These are phyloP conservation scores for Mesembryanthemum crystallinum DNA, from an alignment of 148 eudicot genomes.

Conservation along the genomic window DNA sequence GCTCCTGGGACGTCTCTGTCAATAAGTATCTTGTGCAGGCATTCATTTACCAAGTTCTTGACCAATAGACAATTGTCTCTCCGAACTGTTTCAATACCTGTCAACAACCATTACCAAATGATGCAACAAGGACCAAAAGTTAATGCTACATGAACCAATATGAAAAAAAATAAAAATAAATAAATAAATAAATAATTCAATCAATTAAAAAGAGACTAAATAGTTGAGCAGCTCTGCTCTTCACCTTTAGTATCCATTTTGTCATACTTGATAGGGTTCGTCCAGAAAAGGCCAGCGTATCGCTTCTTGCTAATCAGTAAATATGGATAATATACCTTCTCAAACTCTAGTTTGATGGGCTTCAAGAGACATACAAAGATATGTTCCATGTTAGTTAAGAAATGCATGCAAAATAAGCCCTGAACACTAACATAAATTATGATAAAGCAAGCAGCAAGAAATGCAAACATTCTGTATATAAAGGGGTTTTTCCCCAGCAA, in stretches of 20 bases:
- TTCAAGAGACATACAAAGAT: constrained; percentile 28
- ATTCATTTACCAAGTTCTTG: constrained; percentile 87
- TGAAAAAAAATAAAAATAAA: not conserved
- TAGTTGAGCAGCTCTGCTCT: not conserved
- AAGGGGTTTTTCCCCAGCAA: not conserved
- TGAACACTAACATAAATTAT: constrained; percentile 15
- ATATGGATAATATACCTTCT: constrained; percentile 95
- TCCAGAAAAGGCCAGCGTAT: constrained; percentile 95
- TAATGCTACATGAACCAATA: not conserved
- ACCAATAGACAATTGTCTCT: constrained; percentile 95
- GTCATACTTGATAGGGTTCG: constrained; percentile 79
- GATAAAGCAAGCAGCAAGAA: constrained; percentile 17
- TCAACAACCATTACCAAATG: constrained; percentile 22
- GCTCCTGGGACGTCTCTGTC: constrained; percentile 93
- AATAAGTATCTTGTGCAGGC: constrained; percentile 88
- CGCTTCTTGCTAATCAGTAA: constrained; percentile 95
- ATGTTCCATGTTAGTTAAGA: not conserved
- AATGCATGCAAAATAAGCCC: not conserved
- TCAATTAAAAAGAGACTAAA: constrained; percentile 8
- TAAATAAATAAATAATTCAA: no score
- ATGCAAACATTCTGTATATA: not conserved
- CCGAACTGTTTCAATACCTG: constrained; percentile 96
- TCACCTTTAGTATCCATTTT: constrained; percentile 99
- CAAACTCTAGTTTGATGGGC: constrained; percentile 98
- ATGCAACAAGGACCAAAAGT: constrained; percentile 10